Conservation (phyloP, 345 rosid species). For the Lumnitzera littorea region DNA sequence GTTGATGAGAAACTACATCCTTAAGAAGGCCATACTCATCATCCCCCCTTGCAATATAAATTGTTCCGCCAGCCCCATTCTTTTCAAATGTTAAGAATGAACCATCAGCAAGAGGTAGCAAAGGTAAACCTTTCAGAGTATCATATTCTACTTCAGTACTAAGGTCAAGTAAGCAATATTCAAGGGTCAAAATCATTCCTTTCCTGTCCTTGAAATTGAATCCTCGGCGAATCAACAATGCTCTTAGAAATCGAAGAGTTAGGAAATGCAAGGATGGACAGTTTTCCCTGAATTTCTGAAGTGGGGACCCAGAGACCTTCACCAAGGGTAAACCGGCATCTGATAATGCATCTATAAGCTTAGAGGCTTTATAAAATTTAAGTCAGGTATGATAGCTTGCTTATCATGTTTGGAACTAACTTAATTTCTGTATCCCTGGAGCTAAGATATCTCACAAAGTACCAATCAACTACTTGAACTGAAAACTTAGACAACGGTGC, state of each 20-base stretch:
- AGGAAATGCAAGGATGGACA: slow-evolving; percentile 75
- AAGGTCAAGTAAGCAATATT: slow-evolving; percentile 83
- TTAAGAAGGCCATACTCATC: slow-evolving; percentile 28
- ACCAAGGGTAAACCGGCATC: slow-evolving; percentile 81
- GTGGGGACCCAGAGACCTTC: slow-evolving; percentile 50
- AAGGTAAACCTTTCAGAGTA: slow-evolving; percentile 61
- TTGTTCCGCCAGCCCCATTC: slow-evolving; percentile 66
- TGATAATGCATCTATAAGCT: slow-evolving; percentile 69
- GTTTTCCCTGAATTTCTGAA: slow-evolving; percentile 59
- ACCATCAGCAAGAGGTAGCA: slow-evolving; percentile 89
- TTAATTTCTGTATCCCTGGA: too few species aligned
- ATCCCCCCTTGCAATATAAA: slow-evolving; percentile 56
- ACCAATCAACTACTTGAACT: too few species aligned
- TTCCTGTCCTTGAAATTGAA: slow-evolving; percentile 56
- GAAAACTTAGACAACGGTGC: too few species aligned
- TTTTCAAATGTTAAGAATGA: slow-evolving; percentile 67
- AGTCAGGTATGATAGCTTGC: slow-evolving; percentile 89
- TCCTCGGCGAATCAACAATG: slow-evolving; percentile 60
- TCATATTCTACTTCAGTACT: slow-evolving; percentile 35
- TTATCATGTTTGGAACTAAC: slow-evolving; percentile 9
- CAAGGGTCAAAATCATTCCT: slow-evolving; percentile 68
- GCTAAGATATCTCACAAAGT: too few species aligned
- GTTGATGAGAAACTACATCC: too few species aligned
- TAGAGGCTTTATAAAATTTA: slow-evolving; percentile 51
- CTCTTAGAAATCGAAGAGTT: slow-evolving; percentile 65